phyloP scores from a whole-genome alignment of 2,329 filamentous ascomycete genomes.

The Phaeophleospora eucalypticola region DNA sequence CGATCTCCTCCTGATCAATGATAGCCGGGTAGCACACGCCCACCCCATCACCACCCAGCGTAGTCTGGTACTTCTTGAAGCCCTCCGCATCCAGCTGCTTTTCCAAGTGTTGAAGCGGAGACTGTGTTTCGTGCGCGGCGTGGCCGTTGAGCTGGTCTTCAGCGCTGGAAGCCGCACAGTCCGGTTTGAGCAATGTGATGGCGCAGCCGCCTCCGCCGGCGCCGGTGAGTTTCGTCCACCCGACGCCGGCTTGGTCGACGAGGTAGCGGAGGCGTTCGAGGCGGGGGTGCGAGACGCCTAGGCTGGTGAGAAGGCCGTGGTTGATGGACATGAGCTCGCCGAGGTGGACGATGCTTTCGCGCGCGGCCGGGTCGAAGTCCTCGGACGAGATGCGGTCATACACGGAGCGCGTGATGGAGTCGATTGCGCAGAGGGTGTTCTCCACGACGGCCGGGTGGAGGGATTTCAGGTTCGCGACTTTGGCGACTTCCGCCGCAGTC shows the following conservation, averaged over 20 bases:
- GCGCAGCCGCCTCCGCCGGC: conserved; percentile 94
- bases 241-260: conserved; percentile 81
- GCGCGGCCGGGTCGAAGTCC: conserved; percentile 63
- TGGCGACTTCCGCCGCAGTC: conserved; percentile 78
- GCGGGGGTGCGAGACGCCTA: conserved; percentile 91
- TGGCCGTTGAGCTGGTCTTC: conserved; percentile 15
- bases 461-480: conserved; percentile 70
- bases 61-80: conserved; percentile 82
- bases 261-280: conserved; percentile 88
- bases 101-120: conserved; percentile 57
- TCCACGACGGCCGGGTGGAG: conserved; percentile 73
- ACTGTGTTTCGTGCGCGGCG: conserved; percentile 4
- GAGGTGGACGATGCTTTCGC: conserved; percentile 64
- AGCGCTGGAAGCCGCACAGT: conserved; percentile 23
- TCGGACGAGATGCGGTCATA: conserved; percentile 52
- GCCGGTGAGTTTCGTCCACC: conserved; percentile 96
- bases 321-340: conserved; percentile 91
- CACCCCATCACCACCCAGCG: conserved; percentile 86
- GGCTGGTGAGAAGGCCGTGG: conserved; percentile 82
- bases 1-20: conserved; percentile 88
- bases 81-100: conserved; percentile 55
- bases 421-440: conserved; percentile 79
- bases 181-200: conserved; percentile 79
- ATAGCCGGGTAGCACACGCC: conserved; percentile 93
- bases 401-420: conserved; percentile 62